Base-by-base conservation (phyloP, 192 early-diverging fungal species). In the Podila epicladia region DNA sequence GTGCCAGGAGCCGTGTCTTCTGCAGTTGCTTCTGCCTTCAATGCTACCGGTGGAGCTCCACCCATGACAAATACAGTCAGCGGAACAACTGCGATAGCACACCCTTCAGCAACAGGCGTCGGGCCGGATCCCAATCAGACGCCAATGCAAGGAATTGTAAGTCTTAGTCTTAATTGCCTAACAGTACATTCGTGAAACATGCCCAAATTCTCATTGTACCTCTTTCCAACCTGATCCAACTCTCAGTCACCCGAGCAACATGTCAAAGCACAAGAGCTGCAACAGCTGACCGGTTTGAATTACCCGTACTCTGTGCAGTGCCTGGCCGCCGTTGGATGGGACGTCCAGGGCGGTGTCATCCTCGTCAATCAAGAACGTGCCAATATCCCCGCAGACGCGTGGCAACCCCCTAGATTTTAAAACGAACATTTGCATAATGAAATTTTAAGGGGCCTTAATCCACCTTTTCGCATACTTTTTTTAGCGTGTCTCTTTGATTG, bases 281-380 rank as follows among this genome's bases (percentile, higher is more conserved):
- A 75, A 45, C 55, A 64, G 2, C 69, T 69, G 9, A 83, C 82
- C 5, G 64, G 73, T 12, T 33, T 83, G 49, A 83, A 66, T 31
- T 75, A 72, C 26, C 65, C 62, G 33, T 76, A 71, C 58, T 69
- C 82, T 15, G 20, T 75, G 13, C 74, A 83, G 45, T 83, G 82
- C 22, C 41, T 83, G n/a, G 19, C 41, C 5, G 69, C 69, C 5
- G 67, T 63, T 28, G 74, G 60, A 17, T 83, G 82, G 82, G 82
- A 83, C 38, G 35, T 76, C 48, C 1, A 69, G 19, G 57, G 45
- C 2, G 70, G 74, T 9, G 22, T 83, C 20, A 65, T 71, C 1
- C 58, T 80, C 17, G 69, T 71, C 24, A 48, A 69, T 7, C 60
- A 72, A 22, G 48, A 72, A 22, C 70, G 70, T 3, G 50, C 70